A percentile compares a stretch with the other conserved stretches of the same genome.
Conservation (phyloP, 2,329 filamentous ascomycete species). For the Leptographium procerum region DNA sequence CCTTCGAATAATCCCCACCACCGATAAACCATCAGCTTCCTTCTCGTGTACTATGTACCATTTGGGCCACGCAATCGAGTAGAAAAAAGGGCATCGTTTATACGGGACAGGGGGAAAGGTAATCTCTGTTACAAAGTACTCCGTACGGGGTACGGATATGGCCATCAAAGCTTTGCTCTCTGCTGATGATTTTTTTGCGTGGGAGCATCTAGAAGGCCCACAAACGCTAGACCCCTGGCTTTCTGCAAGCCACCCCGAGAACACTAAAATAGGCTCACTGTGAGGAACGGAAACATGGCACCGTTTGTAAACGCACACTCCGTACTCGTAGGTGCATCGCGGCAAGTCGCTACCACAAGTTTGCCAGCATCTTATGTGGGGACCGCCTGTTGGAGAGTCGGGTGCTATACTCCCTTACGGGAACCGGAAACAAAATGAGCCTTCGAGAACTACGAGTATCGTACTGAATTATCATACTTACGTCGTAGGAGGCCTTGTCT, state of each 20-base stretch:
- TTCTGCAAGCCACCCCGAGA: background rate
- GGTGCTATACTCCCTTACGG: too few relatives aligned
- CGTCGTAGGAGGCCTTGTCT: too few relatives aligned
- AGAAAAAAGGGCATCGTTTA: background rate
- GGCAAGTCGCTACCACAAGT: too few relatives aligned
- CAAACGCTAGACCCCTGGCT: background rate
- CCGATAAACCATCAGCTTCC: background rate
- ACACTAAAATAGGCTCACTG: background rate
- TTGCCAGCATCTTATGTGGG: too few relatives aligned
- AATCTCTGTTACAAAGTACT: background rate
- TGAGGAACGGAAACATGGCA: background rate
- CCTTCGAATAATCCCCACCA: background rate
- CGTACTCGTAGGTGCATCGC: too few relatives aligned
- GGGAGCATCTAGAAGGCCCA: background rate
- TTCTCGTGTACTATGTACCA: background rate
- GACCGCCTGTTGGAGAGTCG: too few relatives aligned
- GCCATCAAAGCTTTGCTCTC: background rate
- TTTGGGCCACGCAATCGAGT: background rate
- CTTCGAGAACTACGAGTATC: too few relatives aligned
- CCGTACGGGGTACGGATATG: background rate
- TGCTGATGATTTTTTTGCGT: background rate
- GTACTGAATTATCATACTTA: too few relatives aligned
- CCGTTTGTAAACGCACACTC: background rate
- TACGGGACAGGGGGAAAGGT: background rate
- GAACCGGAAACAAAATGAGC: too few relatives aligned